Evolutionary conservation across 208 protist species (phyloP), one percentile per base, ranked within the genome.

Genomic region (Crithidia mellificae): DNA sequence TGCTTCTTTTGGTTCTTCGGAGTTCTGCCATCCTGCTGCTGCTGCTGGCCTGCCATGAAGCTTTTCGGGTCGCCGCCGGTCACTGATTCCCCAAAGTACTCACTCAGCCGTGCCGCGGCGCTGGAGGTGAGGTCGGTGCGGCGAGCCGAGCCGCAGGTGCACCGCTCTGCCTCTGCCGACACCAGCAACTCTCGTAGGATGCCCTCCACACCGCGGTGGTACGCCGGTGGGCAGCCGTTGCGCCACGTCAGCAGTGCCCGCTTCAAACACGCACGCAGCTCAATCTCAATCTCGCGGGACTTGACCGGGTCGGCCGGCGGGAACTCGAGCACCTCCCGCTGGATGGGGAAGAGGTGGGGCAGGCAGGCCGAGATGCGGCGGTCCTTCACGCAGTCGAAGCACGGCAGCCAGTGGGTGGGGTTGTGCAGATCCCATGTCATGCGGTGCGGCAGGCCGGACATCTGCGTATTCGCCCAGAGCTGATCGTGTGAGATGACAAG

Each of bases 401-500:
- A 92, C 25, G 84, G 84, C 19, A 88, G 70, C 89, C 89, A 91
- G 78, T 86, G 75, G 12, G 71, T 63, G 15, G 67, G 54, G 58
- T 84, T 74, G 34, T 76, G 22, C 8, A 94, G 62, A 58, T 84
- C 84, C 89, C 89, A 94, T 29, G 74, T 77, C 89, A 94, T 94
- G 71, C 84, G 78, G 61, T 91, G 85, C 30, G 89, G 86, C 20
- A 84, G 59, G 0, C 86, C 89, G 50, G 83, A 90, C 36, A 92
- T 57, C 80, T 94, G 89, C 44, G 85, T 68, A 63, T 94, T 94
- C 15, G 83, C 84, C 85, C 86, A 94, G 8, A 92, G 5, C 68
- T 94, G 89, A 70, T 91, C 72, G 36, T 91, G 86, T 32, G 86
- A 92, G 20, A 92, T 20, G 52, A 94, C 84, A 65, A 85, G 78